These are phyloP conservation scores for Fusarium annulatum DNA, from an alignment of 2,329 filamentous ascomycete genomes.

Conservation along the genomic window DNA sequence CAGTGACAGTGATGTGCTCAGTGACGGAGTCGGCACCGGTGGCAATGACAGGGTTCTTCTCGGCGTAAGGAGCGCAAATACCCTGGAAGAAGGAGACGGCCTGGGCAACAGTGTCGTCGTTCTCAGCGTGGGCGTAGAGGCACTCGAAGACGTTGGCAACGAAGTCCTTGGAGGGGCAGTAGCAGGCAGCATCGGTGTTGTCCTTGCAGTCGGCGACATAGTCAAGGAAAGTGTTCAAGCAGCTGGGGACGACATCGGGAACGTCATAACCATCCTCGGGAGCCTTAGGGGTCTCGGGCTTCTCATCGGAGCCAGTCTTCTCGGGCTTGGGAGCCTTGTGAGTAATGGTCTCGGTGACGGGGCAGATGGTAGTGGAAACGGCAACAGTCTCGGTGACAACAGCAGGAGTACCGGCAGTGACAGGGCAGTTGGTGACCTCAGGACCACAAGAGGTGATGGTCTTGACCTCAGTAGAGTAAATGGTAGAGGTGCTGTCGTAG, in stretches of 20 bases:
- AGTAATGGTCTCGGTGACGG: constrained; percentile 41
- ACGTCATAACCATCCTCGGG: constrained; percentile 45
- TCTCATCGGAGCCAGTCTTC: constrained; percentile 38
- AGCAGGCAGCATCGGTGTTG: constrained; percentile 87
- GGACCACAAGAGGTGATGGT: constrained; percentile 42
- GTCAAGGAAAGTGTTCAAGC: constrained; percentile 91
- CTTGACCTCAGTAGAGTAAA: constrained; percentile 33
- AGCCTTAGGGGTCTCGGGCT: constrained; percentile 47
- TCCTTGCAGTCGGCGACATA: constrained; percentile 75
- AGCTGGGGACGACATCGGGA: constrained; percentile 82
- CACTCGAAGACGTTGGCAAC: constrained; percentile 84
- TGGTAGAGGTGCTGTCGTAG: constrained; percentile 25
- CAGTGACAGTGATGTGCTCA: constrained; percentile 66
- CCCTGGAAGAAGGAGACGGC: constrained; percentile 89
- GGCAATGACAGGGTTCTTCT: constrained; percentile 84
- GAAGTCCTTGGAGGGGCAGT: constrained; percentile 83
- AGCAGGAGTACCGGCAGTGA: constrained; percentile 43
- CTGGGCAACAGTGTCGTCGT: constrained; percentile 72
- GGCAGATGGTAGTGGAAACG: constrained; percentile 40
- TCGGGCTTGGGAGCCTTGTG: constrained; percentile 30
- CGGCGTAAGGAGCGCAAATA: constrained; percentile 82
- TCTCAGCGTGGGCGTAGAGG: constrained; percentile 79
- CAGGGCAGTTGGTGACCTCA: constrained; percentile 60
- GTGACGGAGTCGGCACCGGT: constrained; percentile 76
- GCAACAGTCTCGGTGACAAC: constrained; percentile 43